Base-by-base conservation (phyloP, 495 filamentous ascomycete species). In the Xylaria bambusicola region DNA sequence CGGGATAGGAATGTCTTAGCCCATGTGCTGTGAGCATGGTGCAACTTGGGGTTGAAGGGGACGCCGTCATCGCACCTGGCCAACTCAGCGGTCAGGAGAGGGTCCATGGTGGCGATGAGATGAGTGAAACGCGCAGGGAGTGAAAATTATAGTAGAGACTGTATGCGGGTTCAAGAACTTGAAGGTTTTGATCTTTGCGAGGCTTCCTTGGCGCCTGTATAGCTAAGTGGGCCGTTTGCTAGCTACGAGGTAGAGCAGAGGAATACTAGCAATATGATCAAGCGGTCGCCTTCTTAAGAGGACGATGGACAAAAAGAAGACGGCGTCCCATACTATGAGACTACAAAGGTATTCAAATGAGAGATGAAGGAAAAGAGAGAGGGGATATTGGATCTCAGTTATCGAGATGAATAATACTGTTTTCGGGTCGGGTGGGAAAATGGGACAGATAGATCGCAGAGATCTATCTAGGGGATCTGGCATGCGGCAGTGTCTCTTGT, bases 11-110 rank as follows among this genome's bases (percentile, higher is more conserved):
- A 94, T 38, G 94, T 98, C 69, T 86, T 88, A 24, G 95, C 94
- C 94, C 94, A 98, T n/a, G 95, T 98, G 66, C 88, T 87, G 79
- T 98, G 94, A 35, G 83, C 74, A 73, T 97, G 84, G 29, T 82
- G 74, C 56, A 77, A 73, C 48, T 81, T 78, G 3, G 89, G 88
- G 73, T 87, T 90, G 79, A 97, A 97, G 26, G 91, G 87, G 24
- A 92, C 60, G 50, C 58, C 71, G 61, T 77, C 73, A 31, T 59
- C 57, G 57, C 58, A 66, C 50, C 56, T 67, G 17, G 63, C 53
- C 17, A 77, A 58, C 58, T 72, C 72, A 21, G 73, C 62, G 20
- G 55, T 62, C 57, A 73, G 42, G 35, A 69, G 50, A 62, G 74
- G 74, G 56, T 73, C 70, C 68, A 73, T 71, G 5, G 24, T 52